Base-by-base conservation (phyloP, 2,329 filamentous ascomycete species). In the Coniochaeta sp. region DNA sequence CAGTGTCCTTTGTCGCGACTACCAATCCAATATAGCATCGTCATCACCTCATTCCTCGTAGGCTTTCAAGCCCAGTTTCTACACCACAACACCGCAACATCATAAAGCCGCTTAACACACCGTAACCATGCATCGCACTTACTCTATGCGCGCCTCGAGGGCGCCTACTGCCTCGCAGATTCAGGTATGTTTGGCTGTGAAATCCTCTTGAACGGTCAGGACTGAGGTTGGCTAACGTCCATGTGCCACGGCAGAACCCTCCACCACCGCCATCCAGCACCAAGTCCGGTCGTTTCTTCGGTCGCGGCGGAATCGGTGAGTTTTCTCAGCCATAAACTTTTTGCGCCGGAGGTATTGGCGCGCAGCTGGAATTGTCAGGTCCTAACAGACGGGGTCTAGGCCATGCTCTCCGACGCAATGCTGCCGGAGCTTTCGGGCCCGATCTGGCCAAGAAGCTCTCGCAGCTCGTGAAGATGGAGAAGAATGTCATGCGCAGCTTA, bases 401-500 rank as follows among this genome's bases (percentile, higher is more conserved):
- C 64, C 85, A 88, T 83, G 82, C 83, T 63, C 85, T 92, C 73
- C 85, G 90, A 68, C 84, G 86, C 71, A 88, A 89, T 71, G 83
- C 88, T 50, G 89, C 89, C 64, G 90, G 89, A 67, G 88, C 89
- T 68, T 92, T 91, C 66, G 84, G 85, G 64, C 85, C 93, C 61
- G 95, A 99, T 70, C 87, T 99, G 62, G 89, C 95, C 62, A 97
- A 96, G 85, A 99, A 99, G 84, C 88, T 99, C 64, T 91, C 93
- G 44, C 91, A 96, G 79, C 85, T 99, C 59, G 95, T 99, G 65
- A 99, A 99, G 86, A 99, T 99, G 95, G 95, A 99, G 81, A 99
- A 99, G 87, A 98, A 99, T 73, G 91, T 97, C 61, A 99, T 99
- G 95, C 91, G 95, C 76, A 97, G 92, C 74, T 88, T 98, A 83